These are phyloP conservation scores for Xylaria sp. DNA, from an alignment of 2,329 filamentous ascomycete species.

Conservation along the genomic window DNA sequence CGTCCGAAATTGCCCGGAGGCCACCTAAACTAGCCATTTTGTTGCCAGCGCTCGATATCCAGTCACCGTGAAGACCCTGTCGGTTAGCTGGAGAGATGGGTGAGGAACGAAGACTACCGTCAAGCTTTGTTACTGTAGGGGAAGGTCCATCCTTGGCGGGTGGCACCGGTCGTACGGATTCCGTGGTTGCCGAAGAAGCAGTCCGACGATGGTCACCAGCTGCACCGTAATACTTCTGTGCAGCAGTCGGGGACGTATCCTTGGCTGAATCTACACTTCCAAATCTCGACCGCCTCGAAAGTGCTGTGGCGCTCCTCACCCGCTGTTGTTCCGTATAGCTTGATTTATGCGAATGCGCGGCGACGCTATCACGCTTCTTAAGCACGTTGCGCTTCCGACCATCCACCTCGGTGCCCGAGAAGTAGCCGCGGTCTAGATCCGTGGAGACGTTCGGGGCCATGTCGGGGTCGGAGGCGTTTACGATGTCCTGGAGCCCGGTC, in stretches of 20 bases:
- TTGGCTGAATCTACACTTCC: slow-evolving; percentile 77
- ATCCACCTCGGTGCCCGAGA: slow-evolving; percentile 86
- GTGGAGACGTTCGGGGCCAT: slow-evolving; percentile 49
- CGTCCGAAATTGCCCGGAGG: slow-evolving; percentile 84
- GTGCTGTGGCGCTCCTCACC: slow-evolving; percentile 64
- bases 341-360: slow-evolving; percentile 67
- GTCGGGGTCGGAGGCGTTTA: slow-evolving; percentile 42
- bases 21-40: slow-evolving; percentile 60
- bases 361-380: slow-evolving; percentile 72
- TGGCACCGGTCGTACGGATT: slow-evolving; percentile 54
- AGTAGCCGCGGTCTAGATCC: slow-evolving; percentile 87
- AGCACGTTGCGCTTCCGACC: slow-evolving; percentile 72
- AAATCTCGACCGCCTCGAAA: slow-evolving; percentile 75
- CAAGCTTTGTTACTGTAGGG: slow-evolving; percentile 64
- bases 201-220: slow-evolving; percentile 58
- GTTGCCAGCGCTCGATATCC: slow-evolving; percentile 58
- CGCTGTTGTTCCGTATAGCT: slow-evolving; percentile 78
- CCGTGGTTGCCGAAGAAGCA: slow-evolving; percentile 61
- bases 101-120: slow-evolving; percentile 47
- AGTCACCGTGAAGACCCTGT: slow-evolving; percentile 55
- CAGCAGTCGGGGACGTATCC: slow-evolving; percentile 64
- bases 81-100: slow-evolving; percentile 47
- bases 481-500: slow-evolving; percentile 51
- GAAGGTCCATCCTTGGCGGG: slow-evolving; percentile 57
- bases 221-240: slow-evolving; percentile 71